Evolutionary conservation across 2,329 filamentous ascomycete genomes (phyloP).

Genomic region (Magnaporthiopsis rhizophila): DNA sequence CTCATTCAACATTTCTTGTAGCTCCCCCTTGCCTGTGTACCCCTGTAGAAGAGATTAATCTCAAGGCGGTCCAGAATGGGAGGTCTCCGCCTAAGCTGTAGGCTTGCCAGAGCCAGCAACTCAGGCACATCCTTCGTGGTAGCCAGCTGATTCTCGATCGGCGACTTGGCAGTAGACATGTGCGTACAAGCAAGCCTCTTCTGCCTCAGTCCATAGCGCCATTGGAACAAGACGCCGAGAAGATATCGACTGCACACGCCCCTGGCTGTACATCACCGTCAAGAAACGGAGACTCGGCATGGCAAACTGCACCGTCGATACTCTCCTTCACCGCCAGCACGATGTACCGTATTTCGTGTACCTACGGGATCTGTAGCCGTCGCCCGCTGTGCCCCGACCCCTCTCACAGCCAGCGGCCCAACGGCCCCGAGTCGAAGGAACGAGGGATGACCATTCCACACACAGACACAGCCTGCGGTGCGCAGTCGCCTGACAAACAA

Average conservation of each 20-base stretch:
- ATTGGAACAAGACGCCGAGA: background rate
- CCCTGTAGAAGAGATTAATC: background rate
- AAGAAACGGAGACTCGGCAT: background rate
- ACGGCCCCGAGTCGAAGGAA: background rate
- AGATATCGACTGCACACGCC: background rate
- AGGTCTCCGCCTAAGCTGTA: too few species aligned
- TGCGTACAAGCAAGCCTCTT: background rate
- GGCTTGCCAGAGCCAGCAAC: background rate
- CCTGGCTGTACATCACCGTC: too few species aligned
- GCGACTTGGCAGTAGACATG: background rate
- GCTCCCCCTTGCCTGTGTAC: background rate
- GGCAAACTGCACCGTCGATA: background rate
- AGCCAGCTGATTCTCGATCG: background rate
- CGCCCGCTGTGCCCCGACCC: too few species aligned
- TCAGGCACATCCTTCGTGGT: background rate
- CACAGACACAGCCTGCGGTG: background rate
- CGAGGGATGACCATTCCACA: background rate
- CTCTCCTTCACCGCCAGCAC: background rate
- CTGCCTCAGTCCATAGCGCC: background rate
- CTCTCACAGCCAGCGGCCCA: background rate
- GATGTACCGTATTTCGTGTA: background rate
- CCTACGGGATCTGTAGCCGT: background rate
- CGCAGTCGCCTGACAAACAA: background rate
- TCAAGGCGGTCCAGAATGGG: background rate
- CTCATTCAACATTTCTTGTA: background rate